Evolutionary conservation across 306 rosid genomes (phyloP), one percentile per base, ranked within the genome.

Genomic region (Vicia faba): DNA sequence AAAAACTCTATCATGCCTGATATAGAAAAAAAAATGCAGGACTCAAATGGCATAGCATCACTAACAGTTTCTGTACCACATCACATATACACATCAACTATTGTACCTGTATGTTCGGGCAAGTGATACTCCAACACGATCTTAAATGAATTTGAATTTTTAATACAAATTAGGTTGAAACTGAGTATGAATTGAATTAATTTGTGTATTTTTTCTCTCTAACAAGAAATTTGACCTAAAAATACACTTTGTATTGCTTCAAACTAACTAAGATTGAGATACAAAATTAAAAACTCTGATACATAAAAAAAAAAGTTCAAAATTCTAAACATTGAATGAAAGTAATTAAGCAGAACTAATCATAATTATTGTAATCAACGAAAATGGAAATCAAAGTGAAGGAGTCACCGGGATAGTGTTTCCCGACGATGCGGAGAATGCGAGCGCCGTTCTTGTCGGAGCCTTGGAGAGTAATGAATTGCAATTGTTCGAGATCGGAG

Each of bases 401-500:
- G 4, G 15, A 38, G 29, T 60, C 53, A 91, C 96, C 98, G 0
- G 99, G 99, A 78, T 78, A 93, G 66, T 83, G 85, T 68, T 93
- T 88, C 5, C 97, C 99, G 2, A 93, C 89, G 23, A 93, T 43
- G 57, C 99, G 97, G 66, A 86, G 65, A 54, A 93, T 82, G 18
- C 75, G 95, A 61, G 61, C 70, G 2, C 88, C 91, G 38, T 56
- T 46, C 66, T 83, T 89, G 73, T 89, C 97, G 38, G 73, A 63
- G 75, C 99, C 99, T 63, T 93, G 87, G 25, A 82, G 75, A 31
- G 81, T 64, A 12, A 88, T 69, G 80, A 93, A 89, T 33, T 86
- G 96, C 68, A 93, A 66, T 13, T 54, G 75, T 15, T 93, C 96
- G 72, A 93, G 99, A 78, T 93, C 99, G 44, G 92, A 89, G 81